Evolutionary conservation across 2,329 filamentous ascomycete species (phyloP).

Genomic region (Nemania diffusa): DNA sequence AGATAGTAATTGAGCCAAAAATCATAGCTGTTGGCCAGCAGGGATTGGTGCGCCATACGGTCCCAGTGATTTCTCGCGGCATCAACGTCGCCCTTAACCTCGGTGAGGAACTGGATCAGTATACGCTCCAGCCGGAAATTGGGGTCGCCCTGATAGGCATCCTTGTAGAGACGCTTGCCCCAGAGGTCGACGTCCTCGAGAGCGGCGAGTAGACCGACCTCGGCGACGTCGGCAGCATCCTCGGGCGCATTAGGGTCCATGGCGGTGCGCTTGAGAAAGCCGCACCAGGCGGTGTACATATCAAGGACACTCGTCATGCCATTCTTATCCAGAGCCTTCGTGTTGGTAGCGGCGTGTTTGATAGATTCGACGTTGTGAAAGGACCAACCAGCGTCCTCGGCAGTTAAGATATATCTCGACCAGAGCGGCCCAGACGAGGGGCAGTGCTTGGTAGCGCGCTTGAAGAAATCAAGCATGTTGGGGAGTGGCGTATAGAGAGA

Average conservation of each 20-base stretch:
- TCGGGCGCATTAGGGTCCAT: slow-evolving; percentile 78
- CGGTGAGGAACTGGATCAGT: slow-evolving; percentile 89
- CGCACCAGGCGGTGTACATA: slow-evolving; percentile 94
- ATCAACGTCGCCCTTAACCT: slow-evolving; percentile 80
- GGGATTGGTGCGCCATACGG: slow-evolving; percentile 70
- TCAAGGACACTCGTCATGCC: slow-evolving; percentile 90
- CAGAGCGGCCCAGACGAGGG: slow-evolving; percentile 93
- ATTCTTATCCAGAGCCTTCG: slow-evolving; percentile 83
- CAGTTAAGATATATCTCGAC: slow-evolving; percentile 87
- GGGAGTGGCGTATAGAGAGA: slow-evolving; percentile 54
- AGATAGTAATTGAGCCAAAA: slow-evolving; percentile 95
- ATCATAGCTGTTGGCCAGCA: slow-evolving; percentile 81
- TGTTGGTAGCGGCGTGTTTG: slow-evolving; percentile 91
- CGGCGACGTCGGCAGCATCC: slow-evolving; percentile 88
- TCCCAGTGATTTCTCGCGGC: slow-evolving; percentile 83
- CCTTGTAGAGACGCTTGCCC: slow-evolving; percentile 77
- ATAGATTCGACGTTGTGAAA: slow-evolving; percentile 87
- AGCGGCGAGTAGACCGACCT: slow-evolving; percentile 86
- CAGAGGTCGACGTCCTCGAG: slow-evolving; percentile 87
- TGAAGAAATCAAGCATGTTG: slow-evolving; percentile 74
- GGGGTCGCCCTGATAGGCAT: slow-evolving; percentile 84
- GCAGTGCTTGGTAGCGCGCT: slow-evolving; percentile 87
- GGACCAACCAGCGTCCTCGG: slow-evolving; percentile 79
- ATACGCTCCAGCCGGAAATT: slow-evolving; percentile 90
- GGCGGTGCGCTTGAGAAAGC: slow-evolving; percentile 86